Conservation (phyloP, 345 rosid genomes). For the Populus pruinosa region DNA sequence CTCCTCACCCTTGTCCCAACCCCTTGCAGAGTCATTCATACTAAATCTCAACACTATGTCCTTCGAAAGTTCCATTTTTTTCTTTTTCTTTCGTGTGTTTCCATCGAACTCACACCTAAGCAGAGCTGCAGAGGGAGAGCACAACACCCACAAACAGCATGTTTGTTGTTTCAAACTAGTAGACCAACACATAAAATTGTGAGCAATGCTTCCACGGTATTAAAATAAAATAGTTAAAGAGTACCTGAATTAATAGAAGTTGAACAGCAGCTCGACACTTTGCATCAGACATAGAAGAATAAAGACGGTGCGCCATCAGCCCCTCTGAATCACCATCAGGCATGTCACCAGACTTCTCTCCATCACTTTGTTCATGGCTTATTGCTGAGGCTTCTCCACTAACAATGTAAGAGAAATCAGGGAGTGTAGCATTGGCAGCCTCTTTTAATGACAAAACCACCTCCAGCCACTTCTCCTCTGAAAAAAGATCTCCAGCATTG, state of each 20-base stretch:
- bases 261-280: constrained; percentile 98
- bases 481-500: constrained; percentile 82
- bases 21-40: neutral
- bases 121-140: neutral
- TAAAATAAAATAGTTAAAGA: neutral
- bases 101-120: neutral
- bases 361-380: constrained; percentile 41
- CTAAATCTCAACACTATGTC: neutral
- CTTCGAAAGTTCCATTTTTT: neutral
- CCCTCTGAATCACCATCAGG: constrained; percentile 49
- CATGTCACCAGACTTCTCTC: constrained; percentile 37
- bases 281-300: constrained; percentile 67
- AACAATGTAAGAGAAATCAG: constrained; percentile 67
- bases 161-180: too few species aligned
- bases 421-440: constrained; percentile 79
- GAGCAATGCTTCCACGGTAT: neutral
- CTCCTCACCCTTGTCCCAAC: neutral
- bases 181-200: neutral
- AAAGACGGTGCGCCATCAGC: constrained; percentile 43
- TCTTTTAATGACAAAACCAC: constrained; percentile 85
- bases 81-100: neutral
- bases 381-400: constrained; percentile 41
- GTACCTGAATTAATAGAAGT: constrained; percentile 90
- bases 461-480: constrained; percentile 91
- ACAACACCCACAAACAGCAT: neutral